phyloP scores from a whole-genome alignment of 331 rosid genomes.

The Pyrus hybrid region DNA sequence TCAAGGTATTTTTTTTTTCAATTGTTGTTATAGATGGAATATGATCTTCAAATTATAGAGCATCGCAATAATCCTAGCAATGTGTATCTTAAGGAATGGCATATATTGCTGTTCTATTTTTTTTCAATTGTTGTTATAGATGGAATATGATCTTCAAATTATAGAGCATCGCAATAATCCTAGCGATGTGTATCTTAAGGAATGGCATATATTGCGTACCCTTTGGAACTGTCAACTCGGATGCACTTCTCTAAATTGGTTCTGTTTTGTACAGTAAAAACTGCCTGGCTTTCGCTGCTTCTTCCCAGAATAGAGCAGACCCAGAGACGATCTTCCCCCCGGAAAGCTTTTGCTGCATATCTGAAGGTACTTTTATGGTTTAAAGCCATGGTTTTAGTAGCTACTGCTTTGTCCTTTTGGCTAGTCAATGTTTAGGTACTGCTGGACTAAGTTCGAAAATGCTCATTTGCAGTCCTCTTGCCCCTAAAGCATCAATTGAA shows the following conservation, averaged over 20 bases:
- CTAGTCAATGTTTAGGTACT: not conserved
- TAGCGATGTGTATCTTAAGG: not conserved
- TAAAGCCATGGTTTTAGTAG: not conserved
- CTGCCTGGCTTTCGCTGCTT: slow-evolving; percentile 32
- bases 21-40: no score
- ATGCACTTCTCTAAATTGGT: slow-evolving; percentile 1
- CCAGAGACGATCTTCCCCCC: slow-evolving; percentile 56
- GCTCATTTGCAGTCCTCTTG: slow-evolving; percentile 47
- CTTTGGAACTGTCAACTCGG: not conserved
- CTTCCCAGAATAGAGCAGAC: slow-evolving; percentile 42
- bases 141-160: not conserved
- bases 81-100: no score
- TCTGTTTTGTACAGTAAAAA: slow-evolving; percentile 56
- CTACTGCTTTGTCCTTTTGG: not conserved
- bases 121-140: not conserved
- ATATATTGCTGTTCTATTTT: no score
- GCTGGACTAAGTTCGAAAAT: slow-evolving; percentile 5
- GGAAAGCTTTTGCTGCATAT: slow-evolving; percentile 6
- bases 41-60: no score
- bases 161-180: not conserved
- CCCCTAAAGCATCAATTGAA: slow-evolving; percentile 32
- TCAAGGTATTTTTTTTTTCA: slow-evolving; percentile 95
- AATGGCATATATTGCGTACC: not conserved
- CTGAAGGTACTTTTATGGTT: slow-evolving; percentile 50
- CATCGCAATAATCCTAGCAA: no score